Evolutionary conservation across 2,329 filamentous ascomycete genomes (phyloP), one percentile per base, ranked within the genome.

Genomic region (Curvularia lunata): DNA sequence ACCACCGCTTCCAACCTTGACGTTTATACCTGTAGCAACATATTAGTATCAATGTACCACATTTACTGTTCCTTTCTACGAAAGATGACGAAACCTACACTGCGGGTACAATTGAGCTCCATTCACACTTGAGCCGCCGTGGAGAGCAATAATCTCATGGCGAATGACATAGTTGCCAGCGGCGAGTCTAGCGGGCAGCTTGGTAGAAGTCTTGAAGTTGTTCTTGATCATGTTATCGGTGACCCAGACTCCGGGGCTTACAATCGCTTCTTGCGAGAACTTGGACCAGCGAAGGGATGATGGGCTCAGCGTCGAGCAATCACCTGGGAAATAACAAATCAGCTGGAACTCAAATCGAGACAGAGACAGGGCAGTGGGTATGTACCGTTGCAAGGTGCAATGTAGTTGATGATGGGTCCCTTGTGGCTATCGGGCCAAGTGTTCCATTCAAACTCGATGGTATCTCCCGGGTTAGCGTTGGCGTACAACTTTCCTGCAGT

Each of bases 131-230:
- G 67, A 54, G 1, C 75, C 77, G 0, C 74, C 69, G 54, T 84
- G 82, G 16, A 84, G 72, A 10, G 79, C 84, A 52, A 82, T 80
- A 47, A 80, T 78, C 71, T 86, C 84, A 63, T 85, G 83, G 10
- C 84, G 78, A 37, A 86, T 72, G 41, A 86, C 82, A 56, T 85
- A 86, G 62, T 82, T 78, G 2, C 83, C 84, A 0, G 80, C 64
- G 21, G 68, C 72, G 40, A 84, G 75, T 13, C 77, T 72, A 0
- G 61, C 49, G 9, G 82, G 83, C 21, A 85, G 76, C 2, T 74
- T 77, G 10, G 80, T 71, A 5, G 61, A 79, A 68, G 61, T 72
- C 19, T 83, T 83, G 34, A 79, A 80, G 52, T 84, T 81, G 74
- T 84, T 79, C 37, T 67, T 62, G 53, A 77, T 73, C 5, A 78